Percentiles rank a stretch among this genome's conserved stretches.
Conservation (phyloP, 176 grass and related monocot genomes). For the Thinopyrum elongatum region DNA sequence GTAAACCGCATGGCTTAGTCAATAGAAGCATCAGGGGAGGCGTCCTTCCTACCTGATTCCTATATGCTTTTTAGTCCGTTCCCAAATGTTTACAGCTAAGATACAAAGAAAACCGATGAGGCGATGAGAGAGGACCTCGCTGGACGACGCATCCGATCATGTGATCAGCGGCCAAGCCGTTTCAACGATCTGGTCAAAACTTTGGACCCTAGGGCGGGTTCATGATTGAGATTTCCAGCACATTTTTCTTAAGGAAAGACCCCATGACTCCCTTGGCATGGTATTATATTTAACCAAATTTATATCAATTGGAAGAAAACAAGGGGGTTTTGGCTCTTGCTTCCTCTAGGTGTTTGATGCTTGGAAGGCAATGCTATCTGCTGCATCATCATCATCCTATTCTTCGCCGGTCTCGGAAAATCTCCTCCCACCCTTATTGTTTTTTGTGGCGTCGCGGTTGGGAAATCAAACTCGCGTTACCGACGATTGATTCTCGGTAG, state of each 20-base stretch:
- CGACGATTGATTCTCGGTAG: conserved; percentile 4
- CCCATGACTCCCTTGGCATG: not conserved
- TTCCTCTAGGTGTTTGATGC: conserved; percentile 53
- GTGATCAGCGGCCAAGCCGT: conserved; percentile 29
- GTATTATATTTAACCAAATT: not conserved
- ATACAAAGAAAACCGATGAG: not conserved
- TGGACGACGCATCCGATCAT: conserved; percentile 36
- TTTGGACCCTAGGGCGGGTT: conserved; percentile 40
- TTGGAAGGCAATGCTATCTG: conserved; percentile 39
- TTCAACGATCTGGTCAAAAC: conserved; percentile 67
- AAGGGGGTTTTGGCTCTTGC: conserved; percentile 12
- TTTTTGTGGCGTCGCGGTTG: not conserved
- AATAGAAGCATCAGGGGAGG: conserved; percentile 43
- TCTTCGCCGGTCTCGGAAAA: not conserved
- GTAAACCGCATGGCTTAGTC: conserved; percentile 44
- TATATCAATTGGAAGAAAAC: conserved; percentile 15
- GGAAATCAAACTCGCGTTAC: not conserved
- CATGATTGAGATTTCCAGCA: conserved; percentile 29
- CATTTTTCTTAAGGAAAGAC: conserved; percentile 54
- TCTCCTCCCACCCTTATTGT: not conserved
- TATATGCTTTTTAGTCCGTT: not conserved
- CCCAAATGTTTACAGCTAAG: conserved; percentile 39
- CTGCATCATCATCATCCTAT: not conserved
- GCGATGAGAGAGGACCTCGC: conserved; percentile 22
- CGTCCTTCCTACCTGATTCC: conserved; percentile 54